Percentiles rank a stretch among this genome's conserved stretches.
phyloP scores from a whole-genome alignment of 2,329 filamentous ascomycete species.

The Fusarium cicatricum region DNA sequence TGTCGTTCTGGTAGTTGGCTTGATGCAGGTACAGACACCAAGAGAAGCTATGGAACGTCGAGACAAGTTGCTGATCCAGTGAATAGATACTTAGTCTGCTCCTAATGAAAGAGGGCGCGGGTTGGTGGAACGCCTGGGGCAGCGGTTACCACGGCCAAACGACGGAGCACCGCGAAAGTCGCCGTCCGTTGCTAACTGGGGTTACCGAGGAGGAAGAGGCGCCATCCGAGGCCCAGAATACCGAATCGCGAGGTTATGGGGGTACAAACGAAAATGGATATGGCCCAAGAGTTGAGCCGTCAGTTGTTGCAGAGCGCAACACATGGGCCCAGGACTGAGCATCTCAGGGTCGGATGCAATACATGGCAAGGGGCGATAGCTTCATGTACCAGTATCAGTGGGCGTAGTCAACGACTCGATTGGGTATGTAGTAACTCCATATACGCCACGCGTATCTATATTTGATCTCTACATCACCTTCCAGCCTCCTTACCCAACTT shows the following conservation, averaged over 20 bases:
- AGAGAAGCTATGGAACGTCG: neutral
- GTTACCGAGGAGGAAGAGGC: constrained; percentile 40
- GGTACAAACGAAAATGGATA: constrained; percentile 23
- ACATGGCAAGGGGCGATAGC: neutral
- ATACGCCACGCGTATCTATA: constrained; percentile 10
- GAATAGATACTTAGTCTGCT: constrained; percentile 44
- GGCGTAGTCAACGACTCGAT: constrained; percentile 3
- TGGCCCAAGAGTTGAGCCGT: constrained; percentile 41
- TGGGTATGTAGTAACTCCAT: constrained; percentile 29
- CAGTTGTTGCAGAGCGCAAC: constrained; percentile 37
- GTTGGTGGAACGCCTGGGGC: constrained; percentile 45
- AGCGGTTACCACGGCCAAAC: constrained; percentile 5
- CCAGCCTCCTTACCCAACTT: constrained; percentile 69
- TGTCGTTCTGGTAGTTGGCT: constrained; percentile 60
- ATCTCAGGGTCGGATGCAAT: neutral
- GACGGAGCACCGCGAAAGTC: constrained; percentile 24
- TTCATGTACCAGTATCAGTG: neutral
- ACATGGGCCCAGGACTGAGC: constrained; percentile 35
- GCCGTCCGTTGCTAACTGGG: constrained; percentile 40
- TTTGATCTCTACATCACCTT: constrained; percentile 32
- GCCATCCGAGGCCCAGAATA: constrained; percentile 11
- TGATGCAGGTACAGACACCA: constrained; percentile 60
- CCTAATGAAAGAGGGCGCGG: constrained; percentile 41
- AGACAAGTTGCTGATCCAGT: neutral
- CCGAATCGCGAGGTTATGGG: constrained; percentile 30